Base-by-base conservation (phyloP, 495 filamentous ascomycete species). In the Xylaria scruposa region DNA sequence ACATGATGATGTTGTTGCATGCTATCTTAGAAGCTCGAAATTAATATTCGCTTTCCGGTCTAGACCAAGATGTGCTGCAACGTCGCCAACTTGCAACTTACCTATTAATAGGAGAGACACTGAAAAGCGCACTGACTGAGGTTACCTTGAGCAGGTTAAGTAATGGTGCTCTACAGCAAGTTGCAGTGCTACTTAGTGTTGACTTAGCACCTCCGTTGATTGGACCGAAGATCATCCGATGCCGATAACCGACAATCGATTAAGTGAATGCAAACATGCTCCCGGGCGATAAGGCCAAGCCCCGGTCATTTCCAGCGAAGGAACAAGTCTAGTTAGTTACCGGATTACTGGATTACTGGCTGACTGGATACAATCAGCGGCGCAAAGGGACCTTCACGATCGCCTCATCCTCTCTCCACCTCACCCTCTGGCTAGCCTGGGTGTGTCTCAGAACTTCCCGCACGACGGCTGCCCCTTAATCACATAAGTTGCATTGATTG, bases 201-300 rank as follows among this genome's bases (percentile, higher is more conserved):
- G n/a, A n/a, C n/a, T n/a, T n/a, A n/a, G n/a, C n/a, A n/a, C n/a
- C n/a, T n/a, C n/a, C n/a, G n/a, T n/a, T n/a, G n/a, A 15, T 36
- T 59, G 40, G 58, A 19, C 68, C 26, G 68, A 49, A 53, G 44
- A 53, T 65, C 6, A 17, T 56, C 60, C 69, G 42, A 49, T 59
- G 51, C 70, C 70, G 62, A 71, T 67, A 66, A 66, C 70, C 67
- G 67, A 61, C 33, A 62, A 70, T 60, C 56, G 56, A 60, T 60
- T 60, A 60, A 21, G 54, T 59, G 29, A 36, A 59, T 17, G 51
- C 6, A 9, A 9, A 36, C 17, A 36, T 44, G 42, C n/a, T 29
- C 24, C 53, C n/a, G 53, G 12, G 53, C 54, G 63, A 66, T 66
- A 66, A 66, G 63, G 40, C 40, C 61, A 64, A 47, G 21, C 40